Evolutionary conservation across 2,329 filamentous ascomycete species (phyloP), one percentile per base, ranked within the genome.

Genomic region (Lachnellula willkommii): DNA sequence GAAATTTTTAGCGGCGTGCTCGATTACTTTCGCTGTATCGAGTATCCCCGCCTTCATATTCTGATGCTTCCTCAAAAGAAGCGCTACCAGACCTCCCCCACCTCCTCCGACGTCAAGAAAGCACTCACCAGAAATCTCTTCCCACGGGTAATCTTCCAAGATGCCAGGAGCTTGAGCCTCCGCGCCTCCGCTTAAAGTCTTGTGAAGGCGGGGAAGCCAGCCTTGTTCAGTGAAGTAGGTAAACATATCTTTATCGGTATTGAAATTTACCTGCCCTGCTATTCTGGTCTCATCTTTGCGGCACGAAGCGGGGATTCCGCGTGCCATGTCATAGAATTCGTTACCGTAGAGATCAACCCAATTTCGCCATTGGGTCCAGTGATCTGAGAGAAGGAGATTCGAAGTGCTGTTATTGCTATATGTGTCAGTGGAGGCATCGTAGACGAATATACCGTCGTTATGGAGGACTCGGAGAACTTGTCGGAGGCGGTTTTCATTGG

Each of bases 341-440:
- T 71, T 73, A 5, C 72, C 74, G 56, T 76, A 76, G 1, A 77
- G n/a, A 2, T 69, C 64, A 2, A 74, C 73, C 75, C 75, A 77
- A 56, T 70, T 70, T 20, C 65, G 70, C 75, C 74, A 77, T 59
- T 75, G 72, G 0, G 72, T 75, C 74, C 74, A 76, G 59, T 77
- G 74, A 50, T 71, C 63, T 2, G 59, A 57, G 0, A 47, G 52
- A 2, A 77, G 65, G 4, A 76, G 63, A 1, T 50, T 48, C 0
- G 75, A 76, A 2, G 62, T 52, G 7, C 22, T 50, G 56, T 70
- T 76, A 61, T 76, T 74, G 37, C 15, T 17, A 59, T 72, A 74
- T 0, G 24, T 56, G 1, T 64, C 65, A 0, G 63, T 66, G 3
- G 17, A n/a, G 1, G 52, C 24, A 52, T 72, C 63, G 55, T 66